Evolutionary conservation across 1,284 basidiomycete species (phyloP).

Genomic region (Ganoderma lucidum): DNA sequence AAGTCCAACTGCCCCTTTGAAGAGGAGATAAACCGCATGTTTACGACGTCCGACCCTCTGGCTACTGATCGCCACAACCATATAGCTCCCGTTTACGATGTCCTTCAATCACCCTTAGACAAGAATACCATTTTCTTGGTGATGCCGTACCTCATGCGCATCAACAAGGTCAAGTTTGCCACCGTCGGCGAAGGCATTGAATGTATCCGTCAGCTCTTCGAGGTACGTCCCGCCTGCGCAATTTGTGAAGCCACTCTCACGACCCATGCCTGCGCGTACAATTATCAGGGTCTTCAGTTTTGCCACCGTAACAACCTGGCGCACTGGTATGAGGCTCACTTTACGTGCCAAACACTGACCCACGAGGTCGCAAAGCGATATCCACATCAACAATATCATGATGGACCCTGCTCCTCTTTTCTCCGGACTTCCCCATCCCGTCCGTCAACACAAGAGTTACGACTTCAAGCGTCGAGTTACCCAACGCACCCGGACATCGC

Average conservation of each 20-base stretch:
- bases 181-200: conserved; percentile 40
- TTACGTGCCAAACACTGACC: not conserved
- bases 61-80: conserved; percentile 37
- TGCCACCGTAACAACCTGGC: conserved; percentile 36
- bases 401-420: conserved; percentile 43
- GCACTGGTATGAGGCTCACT: conserved; percentile 30
- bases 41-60: conserved; percentile 17
- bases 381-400: conserved; percentile 48
- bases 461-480: conserved; percentile 34
- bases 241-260: not conserved
- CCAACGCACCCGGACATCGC: conserved; percentile 37
- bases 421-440: conserved; percentile 39
- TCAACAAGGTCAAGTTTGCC: conserved; percentile 33
- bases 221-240: conserved; percentile 30
- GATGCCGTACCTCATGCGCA: conserved; percentile 37
- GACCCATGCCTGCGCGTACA: not conserved
- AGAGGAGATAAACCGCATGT: conserved; percentile 24
- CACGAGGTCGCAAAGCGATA: not conserved
- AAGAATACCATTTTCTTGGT: conserved; percentile 35
- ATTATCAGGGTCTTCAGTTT: conserved; percentile 34
- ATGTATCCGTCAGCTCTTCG: conserved; percentile 40
- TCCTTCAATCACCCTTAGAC: conserved; percentile 30
- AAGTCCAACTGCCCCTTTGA: conserved; percentile 20
- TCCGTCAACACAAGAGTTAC: conserved; percentile 17
- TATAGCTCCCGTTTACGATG: conserved; percentile 38